Evolutionary conservation across 1,284 basidiomycete genomes (phyloP).

Genomic region (Puccinia triticina): DNA sequence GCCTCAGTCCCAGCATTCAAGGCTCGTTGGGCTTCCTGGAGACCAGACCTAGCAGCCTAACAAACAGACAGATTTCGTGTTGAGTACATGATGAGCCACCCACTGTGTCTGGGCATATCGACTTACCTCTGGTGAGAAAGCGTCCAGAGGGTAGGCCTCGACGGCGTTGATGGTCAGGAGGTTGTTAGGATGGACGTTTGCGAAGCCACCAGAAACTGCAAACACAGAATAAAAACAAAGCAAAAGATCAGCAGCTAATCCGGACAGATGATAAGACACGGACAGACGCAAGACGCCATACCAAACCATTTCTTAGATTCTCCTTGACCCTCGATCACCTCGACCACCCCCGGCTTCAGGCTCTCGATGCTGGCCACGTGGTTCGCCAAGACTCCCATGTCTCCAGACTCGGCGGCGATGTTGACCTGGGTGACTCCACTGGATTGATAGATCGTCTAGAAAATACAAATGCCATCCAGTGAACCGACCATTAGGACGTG

Average conservation of each 20-base stretch:
- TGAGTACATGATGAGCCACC: background rate
- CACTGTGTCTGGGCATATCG: too few relatives aligned
- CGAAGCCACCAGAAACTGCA: slow-evolving; percentile 92
- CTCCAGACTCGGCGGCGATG: slow-evolving; percentile 86
- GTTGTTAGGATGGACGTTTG: slow-evolving; percentile 97
- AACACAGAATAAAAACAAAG: slow-evolving; percentile 16
- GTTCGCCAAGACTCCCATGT: slow-evolving; percentile 97
- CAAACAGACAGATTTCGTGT: slow-evolving; percentile 14
- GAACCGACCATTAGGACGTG: background rate
- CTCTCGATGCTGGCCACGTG: slow-evolving; percentile 93
- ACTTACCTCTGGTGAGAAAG: slow-evolving; percentile 83
- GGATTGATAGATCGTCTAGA: slow-evolving; percentile 80
- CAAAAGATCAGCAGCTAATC: background rate
- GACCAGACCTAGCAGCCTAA: slow-evolving; percentile 84
- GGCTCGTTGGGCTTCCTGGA: slow-evolving; percentile 85
- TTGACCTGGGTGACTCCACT: slow-evolving; percentile 91
- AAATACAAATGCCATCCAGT: background rate
- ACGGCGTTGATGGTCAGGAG: slow-evolving; percentile 93
- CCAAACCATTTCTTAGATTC: slow-evolving; percentile 92
- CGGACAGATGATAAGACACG: background rate
- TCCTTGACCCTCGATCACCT: slow-evolving; percentile 80
- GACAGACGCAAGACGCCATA: slow-evolving; percentile 61
- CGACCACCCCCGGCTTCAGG: slow-evolving; percentile 85
- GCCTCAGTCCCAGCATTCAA: slow-evolving; percentile 80
- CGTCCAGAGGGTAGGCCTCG: slow-evolving; percentile 89